Evolutionary conservation across 2,329 filamentous ascomycete genomes (phyloP), one percentile per base, ranked within the genome.

Genomic region (Nemania sp.): DNA sequence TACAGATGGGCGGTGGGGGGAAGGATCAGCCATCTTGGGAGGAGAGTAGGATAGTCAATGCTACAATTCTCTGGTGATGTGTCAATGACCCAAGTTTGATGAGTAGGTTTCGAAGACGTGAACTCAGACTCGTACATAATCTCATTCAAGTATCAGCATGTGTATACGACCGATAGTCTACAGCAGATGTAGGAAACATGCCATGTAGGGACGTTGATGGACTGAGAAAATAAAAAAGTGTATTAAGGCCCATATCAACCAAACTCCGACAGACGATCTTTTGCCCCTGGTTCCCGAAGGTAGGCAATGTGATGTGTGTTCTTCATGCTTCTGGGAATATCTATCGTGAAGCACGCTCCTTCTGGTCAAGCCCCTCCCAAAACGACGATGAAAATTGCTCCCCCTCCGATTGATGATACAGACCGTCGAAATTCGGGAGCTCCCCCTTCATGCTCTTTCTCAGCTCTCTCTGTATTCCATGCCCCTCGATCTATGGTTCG

Each of bases 261-360:
- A 79, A 84, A 84, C 82, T 84, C 82, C 82, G 77, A 81, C 81
- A 82, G 77, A 75, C 78, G 79, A 81, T 63, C 56, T 57, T 66
- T 65, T 79, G 80, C 78, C 79, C 79, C 80, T 64, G 60, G 65
- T 74, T 69, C 64, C 68, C 43, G 51, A 63, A 61, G 54, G 57
- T 20, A 63, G 57, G 62, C 62, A 60, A 54, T 51, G 62, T 61
- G 55, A 52, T 54, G 27, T 54, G 27, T 52, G 45, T 57, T 66
- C 41, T 57, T 62, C 51, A 59, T 65, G 64, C 67, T 64, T 62
- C 64, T 65, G 24, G 57, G 45, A 54, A 60, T 64, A 64, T 70
- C 68, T 70, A 71, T 68, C 58, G 64, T 27, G 67, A 68, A 71
- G 65, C 70, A 70, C 49, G 24, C 24, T 58, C 38, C 61, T 58